Conservation (phyloP, 768 basidiomycete species). For the Leucocoprinus leucothites region DNA sequence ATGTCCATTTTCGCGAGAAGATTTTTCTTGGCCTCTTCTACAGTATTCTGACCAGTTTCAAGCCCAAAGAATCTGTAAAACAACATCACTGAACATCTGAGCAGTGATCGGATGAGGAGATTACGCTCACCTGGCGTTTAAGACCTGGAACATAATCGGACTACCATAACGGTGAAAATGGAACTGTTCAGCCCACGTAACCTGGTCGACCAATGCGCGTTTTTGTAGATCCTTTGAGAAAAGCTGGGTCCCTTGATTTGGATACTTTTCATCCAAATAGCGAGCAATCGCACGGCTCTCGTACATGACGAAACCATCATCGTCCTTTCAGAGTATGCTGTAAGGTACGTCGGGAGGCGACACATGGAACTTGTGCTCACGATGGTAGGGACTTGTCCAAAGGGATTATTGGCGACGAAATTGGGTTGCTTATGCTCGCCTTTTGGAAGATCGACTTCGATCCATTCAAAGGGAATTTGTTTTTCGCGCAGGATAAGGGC, state of each 20-base stretch:
- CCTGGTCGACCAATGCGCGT: conserved; percentile 36
- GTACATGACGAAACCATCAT: conserved; percentile 53
- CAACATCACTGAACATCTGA: too few relatives aligned
- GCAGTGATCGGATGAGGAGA: too few relatives aligned
- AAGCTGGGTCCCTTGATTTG: conserved; percentile 39
- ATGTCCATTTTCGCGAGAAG: conserved; percentile 35
- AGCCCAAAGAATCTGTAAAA: background rate
- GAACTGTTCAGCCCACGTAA: conserved; percentile 40
- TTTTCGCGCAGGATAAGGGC: conserved; percentile 46
- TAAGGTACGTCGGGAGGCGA: background rate
- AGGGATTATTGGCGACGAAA: conserved; percentile 47
- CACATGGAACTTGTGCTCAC: conserved; percentile 20
- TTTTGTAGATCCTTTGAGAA: conserved; percentile 37
- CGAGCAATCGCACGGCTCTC: conserved; percentile 53
- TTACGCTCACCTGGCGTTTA: conserved; percentile 12
- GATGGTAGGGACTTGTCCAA: conserved; percentile 54
- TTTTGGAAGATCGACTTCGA: conserved; percentile 37
- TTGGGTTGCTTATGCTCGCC: conserved; percentile 37
- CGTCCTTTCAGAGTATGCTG: conserved; percentile 29
- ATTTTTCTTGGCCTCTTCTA: conserved; percentile 15
- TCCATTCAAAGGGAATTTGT: conserved; percentile 45
- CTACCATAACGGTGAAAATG: conserved; percentile 36
- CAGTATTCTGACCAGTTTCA: conserved; percentile 25
- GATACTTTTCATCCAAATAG: conserved; percentile 50
- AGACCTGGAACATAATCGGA: conserved; percentile 40